Conservation (phyloP, 352 stramenopile genomes). For the Globisporangium perplexum region DNA sequence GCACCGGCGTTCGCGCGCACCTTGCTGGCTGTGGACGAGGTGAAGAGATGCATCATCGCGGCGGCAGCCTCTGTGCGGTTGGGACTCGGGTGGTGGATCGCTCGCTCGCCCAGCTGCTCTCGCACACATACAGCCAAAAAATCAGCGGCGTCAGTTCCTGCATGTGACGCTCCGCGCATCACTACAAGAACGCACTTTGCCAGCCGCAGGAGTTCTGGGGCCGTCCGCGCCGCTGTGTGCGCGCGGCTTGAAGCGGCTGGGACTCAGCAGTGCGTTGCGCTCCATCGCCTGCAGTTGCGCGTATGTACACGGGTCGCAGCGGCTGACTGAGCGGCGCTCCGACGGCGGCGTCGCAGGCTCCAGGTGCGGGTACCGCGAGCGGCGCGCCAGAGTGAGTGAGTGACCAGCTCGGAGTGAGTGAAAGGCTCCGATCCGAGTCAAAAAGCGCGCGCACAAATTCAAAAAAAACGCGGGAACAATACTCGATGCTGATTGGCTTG, state of each 20-base stretch:
- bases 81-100: constrained; percentile 64
- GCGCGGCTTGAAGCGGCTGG: constrained; percentile 19
- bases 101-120: constrained; percentile 14
- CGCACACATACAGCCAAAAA: not conserved
- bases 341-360: not conserved
- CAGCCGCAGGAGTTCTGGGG: constrained; percentile 18
- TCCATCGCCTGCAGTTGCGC: constrained; percentile 18
- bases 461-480: constrained; percentile 15
- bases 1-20: constrained; percentile 4
- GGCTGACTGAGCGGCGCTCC: not conserved
- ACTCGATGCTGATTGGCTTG: not conserved
- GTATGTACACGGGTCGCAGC: not conserved
- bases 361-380: not conserved
- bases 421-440: not conserved
- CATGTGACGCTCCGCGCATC: not conserved
- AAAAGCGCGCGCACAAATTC: constrained; percentile 14
- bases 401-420: constrained; percentile 2
- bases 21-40: constrained; percentile 26
- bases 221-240: constrained; percentile 6
- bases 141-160: not conserved
- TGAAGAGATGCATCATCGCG: constrained; percentile 76
- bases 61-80: constrained; percentile 73
- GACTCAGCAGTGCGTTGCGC: constrained; percentile 35
- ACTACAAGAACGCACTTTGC: constrained; percentile 6
- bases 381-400: not conserved